Base-by-base conservation (phyloP, 78 protist species). In the Chrysochromulina parva region DNA sequence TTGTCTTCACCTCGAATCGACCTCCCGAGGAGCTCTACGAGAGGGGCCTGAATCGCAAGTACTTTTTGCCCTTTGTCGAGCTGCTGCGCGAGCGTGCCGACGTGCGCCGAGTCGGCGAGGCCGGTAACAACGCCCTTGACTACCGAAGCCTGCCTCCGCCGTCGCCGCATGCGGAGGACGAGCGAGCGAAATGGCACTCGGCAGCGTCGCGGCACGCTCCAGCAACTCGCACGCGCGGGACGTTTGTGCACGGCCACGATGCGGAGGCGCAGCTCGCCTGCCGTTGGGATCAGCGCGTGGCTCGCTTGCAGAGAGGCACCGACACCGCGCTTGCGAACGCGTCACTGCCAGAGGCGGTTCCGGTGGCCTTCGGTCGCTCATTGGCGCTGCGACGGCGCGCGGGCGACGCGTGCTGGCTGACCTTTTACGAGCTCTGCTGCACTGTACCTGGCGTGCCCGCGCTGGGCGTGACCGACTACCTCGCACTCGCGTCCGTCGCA, bases 1-100 rank as follows among this genome's bases (percentile, higher is more conserved):
- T 96, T 22, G 95, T 97, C 22, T 95, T 97, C 19, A 97, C 99
- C n/a, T 93, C 96, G 16, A 97, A 97, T 85, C 87, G 98, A 3
- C 93, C 62, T 1, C 98, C 99, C 26, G 74, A 85, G 48, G 95
- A 96, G n/a, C 91, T 97, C 5, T 97, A 96, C 91, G 91, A 94
- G 92, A 91, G 92, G 62, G 99, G 99, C 0, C 84, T 96, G 52
- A 95, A 97, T 76, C 84, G 98, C 11, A 93, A 93, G 28, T 66
- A 76, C 9, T 96, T 97, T 85, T 47, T 93, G 3, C 98, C 98
- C 4, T 96, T 97, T 58, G 96, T 96, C 81, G 71, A 65, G 26
- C 91, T 95, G 50, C 54, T 97, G 0, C 62, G 91, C 24, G 50
- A 54, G 9, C 85, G 73, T 19, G 92, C 93, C 92, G 3, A 38